phyloP scores from a whole-genome alignment of 106 monocot genomes.

The Dioscorea zingiberensis region DNA sequence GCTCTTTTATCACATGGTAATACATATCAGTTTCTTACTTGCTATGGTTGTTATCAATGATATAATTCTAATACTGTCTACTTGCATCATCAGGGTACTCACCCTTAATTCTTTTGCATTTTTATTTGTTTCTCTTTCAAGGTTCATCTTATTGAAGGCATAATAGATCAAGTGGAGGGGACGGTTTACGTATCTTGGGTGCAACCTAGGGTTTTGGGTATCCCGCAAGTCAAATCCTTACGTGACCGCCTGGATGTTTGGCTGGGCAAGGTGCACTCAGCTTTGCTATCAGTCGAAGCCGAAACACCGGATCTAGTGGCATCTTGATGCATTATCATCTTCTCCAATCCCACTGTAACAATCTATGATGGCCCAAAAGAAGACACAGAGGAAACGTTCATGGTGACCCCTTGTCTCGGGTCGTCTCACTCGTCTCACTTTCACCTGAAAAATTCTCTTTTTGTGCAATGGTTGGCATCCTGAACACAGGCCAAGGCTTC shows the following conservation, averaged over 20 bases:
- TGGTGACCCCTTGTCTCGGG: not conserved
- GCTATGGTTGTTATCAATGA: no score
- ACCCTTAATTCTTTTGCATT: no score
- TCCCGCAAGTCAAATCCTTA: slow-evolving; percentile 68
- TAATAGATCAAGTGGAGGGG: slow-evolving; percentile 89
- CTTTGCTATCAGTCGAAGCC: slow-evolving; percentile 71
- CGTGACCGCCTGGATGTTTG: slow-evolving; percentile 67
- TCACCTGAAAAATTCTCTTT: not conserved
- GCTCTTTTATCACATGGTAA: no score
- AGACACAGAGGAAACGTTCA: not conserved
- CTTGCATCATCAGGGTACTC: no score
- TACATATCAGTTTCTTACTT: no score
- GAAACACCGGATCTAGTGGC: slow-evolving; percentile 80
- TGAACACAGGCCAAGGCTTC: not conserved
- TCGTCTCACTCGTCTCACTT: no score
- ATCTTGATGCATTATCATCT: slow-evolving; percentile 20
- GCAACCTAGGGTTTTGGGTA: slow-evolving; percentile 80
- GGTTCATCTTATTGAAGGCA: slow-evolving; percentile 96
- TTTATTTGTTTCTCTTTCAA: slow-evolving; percentile 10
- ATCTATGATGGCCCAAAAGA: not conserved
- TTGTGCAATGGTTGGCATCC: not conserved
- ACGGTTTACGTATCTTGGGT: slow-evolving; percentile 94
- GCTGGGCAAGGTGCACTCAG: slow-evolving; percentile 67
- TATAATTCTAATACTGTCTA: no score
- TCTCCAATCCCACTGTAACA: not conserved